Evolutionary conservation across 148 eudicot species (phyloP).

Genomic region (Polygonum aviculare): DNA sequence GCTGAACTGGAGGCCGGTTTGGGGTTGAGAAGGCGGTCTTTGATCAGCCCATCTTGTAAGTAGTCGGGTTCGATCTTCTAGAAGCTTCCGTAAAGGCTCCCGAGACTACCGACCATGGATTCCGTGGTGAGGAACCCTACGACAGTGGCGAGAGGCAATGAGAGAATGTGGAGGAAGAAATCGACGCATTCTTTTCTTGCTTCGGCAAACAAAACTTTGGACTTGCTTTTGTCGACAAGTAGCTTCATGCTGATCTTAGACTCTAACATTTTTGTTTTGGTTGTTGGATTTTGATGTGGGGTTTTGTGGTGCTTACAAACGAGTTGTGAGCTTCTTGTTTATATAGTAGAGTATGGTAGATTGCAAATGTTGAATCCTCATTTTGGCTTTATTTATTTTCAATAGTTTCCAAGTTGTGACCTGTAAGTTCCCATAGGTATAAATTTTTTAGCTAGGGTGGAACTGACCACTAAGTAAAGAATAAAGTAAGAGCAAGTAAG

Average conservation of each 20-base stretch:
- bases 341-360: too few relatives aligned
- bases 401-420: too few relatives aligned
- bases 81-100: not conserved
- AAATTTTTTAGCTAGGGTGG: too few relatives aligned
- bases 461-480: too few relatives aligned
- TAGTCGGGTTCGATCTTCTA: not conserved
- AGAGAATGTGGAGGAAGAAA: not conserved
- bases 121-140: not conserved
- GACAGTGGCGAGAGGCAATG: not conserved
- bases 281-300: not conserved
- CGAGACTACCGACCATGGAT: not conserved
- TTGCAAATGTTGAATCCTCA: too few relatives aligned
- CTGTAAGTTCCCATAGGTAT: too few relatives aligned
- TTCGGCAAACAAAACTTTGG: not conserved
- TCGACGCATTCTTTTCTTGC: not conserved
- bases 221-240: not conserved
- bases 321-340: too few relatives aligned
- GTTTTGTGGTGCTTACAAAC: not conserved
- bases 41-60: not conserved
- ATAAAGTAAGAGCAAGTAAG: too few relatives aligned
- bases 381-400: too few relatives aligned
- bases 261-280: not conserved
- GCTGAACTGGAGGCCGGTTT: not conserved
- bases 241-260: constrained; percentile 2
- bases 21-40: not conserved